These are phyloP conservation scores for Starmerella ratchasimensis DNA, from an alignment of 805 yeast species.

Conservation along the genomic window DNA sequence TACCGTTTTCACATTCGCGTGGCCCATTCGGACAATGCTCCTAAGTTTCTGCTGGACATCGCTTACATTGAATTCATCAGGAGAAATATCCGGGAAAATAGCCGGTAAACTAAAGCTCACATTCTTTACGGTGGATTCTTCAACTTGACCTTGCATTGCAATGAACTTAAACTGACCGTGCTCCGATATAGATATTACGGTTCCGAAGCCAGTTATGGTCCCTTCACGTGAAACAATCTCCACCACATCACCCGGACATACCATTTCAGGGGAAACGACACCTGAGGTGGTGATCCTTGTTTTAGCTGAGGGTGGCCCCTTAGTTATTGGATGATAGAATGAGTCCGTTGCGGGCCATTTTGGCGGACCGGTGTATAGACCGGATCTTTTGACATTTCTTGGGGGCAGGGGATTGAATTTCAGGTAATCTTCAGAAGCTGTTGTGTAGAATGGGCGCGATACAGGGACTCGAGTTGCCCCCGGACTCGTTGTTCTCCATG, in stretches of 20 bases:
- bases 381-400: constrained; percentile 3
- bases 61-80: background rate
- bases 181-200: constrained; percentile 16
- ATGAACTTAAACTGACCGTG: constrained; percentile 13
- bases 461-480: background rate
- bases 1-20: background rate
- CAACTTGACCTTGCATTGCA: constrained; percentile 3
- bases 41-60: background rate
- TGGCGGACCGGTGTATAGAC: constrained; percentile 13
- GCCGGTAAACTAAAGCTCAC: constrained; percentile 13
- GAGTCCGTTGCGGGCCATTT: constrained; percentile 15
- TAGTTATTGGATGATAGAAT: constrained; percentile 6
- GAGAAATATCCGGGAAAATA: constrained; percentile 3
- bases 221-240: constrained; percentile 12
- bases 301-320: too few relatives aligned
- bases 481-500: background rate
- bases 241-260: constrained; percentile 18
- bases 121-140: constrained; percentile 2
- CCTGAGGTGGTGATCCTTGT: background rate
- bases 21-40: background rate
- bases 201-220: constrained; percentile 10
- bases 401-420: constrained; percentile 16
- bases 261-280: constrained; percentile 6
- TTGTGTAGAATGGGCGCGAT: background rate
- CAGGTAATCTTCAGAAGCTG: constrained; percentile 8